A percentile compares a stretch with the other conserved stretches of the same genome.
Conservation (phyloP, 805 yeast species). For the Candida nitratophila region DNA sequence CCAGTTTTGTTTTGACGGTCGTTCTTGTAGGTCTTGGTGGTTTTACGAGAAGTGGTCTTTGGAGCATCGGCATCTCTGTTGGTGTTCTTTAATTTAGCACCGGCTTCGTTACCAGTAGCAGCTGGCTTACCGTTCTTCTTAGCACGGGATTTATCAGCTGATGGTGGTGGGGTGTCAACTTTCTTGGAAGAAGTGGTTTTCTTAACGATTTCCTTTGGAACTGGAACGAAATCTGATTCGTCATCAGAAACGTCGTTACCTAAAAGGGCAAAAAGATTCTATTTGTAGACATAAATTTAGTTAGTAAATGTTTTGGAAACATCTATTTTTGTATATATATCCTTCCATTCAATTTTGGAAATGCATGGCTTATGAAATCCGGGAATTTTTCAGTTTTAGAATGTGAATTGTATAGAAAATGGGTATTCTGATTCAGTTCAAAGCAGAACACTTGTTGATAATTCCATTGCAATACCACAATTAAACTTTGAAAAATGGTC, state of each 20-base stretch:
- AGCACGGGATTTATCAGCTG: constrained; percentile 75
- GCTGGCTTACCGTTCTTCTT: constrained; percentile 61
- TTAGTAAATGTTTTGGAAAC: neutral
- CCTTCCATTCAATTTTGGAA: no score
- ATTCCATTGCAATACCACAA: no score
- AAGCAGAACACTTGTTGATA: no score
- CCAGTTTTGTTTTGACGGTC: constrained; percentile 88
- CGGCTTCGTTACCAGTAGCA: constrained; percentile 86
- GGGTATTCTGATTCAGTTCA: no score
- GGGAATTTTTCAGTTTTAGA: no score
- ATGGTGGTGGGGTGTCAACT: constrained; percentile 73
- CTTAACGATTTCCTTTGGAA: constrained; percentile 74
- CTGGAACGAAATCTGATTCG: constrained; percentile 42
- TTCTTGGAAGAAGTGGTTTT: constrained; percentile 81
- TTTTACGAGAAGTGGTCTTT: constrained; percentile 36
- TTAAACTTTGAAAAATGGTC: no score
- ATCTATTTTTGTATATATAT: no score
- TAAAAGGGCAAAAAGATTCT: constrained; percentile 79
- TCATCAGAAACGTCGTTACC: constrained; percentile 88
- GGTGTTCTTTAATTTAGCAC: constrained; percentile 63
- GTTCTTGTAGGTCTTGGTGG: constrained; percentile 44
- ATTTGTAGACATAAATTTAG: neutral
- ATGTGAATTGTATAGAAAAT: no score
- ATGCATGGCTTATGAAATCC: no score
- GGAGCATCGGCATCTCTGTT: constrained; percentile 59